Base-by-base conservation (phyloP, 805 yeast species). In the Saccharomyces mikatae region DNA sequence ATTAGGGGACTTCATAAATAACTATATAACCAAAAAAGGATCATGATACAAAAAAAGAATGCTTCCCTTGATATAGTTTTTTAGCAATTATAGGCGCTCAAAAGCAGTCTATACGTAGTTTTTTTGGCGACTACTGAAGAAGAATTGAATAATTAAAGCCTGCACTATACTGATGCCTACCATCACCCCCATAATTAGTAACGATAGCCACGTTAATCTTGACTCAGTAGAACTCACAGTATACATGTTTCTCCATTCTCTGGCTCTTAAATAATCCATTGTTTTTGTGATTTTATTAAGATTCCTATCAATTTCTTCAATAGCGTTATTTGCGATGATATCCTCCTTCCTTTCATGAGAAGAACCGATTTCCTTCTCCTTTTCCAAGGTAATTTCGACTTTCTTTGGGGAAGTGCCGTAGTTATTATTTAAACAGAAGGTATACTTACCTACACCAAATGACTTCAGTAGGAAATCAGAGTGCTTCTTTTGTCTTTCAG, bases 171-270 rank as follows among this genome's bases (percentile, higher is more conserved):
- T 87, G 79, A 88, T 80, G 56, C 83, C 86, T 49, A 85, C 87
- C 78, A 85, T 85, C 61, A 85, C 74, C 41, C 81, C 66, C 56
- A 86, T 85, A 68, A 84, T 89, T 55, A 81, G 70, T 52, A 86
- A 72, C 48, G 89, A 82, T 65, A 86, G 81, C 78, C 83, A 87
- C 66, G 85, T 84, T 56, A 87, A 79, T 66, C 95, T 81, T 27
- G 83, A 73, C 65, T 85, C 87, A 29, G 95, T 87, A 52, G 87
- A 80, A 70, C 78, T 77, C 58, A 87, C 96, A 48, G 96, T 87
- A 54, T 90, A 86, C 79, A 89, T 92, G 75, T 92, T 92, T 76
- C 98, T 83, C 81, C 88, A 86, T 76, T 90, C 95, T 76, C 98
- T 86, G n/a, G 96, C 89, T 76, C 89, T 88, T 74, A 90, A 83